A percentile compares a stretch with the other conserved stretches of the same genome.
phyloP scores from a whole-genome alignment of 805 yeast genomes.

The Saccharomycopsis lassenensis region DNA sequence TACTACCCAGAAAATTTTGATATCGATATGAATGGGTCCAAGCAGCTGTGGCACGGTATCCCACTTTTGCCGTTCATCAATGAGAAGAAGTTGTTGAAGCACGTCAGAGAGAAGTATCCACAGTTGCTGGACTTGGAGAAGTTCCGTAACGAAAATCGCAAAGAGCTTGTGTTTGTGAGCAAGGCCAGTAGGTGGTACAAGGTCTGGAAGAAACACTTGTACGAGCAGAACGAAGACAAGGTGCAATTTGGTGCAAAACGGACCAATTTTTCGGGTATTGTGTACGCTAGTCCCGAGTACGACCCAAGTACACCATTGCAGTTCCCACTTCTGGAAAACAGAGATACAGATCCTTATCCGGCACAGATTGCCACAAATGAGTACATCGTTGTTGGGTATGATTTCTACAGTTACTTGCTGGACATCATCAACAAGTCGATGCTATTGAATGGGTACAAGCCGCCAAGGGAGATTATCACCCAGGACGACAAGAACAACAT shows the following conservation, averaged over 20 bases:
- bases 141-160: slow-evolving; percentile 57
- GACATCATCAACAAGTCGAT: slow-evolving; percentile 54
- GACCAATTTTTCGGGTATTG: slow-evolving; percentile 27
- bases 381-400: slow-evolving; percentile 27
- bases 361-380: slow-evolving; percentile 31
- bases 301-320: slow-evolving; percentile 26
- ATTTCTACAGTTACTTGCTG: slow-evolving; percentile 42
- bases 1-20: slow-evolving; percentile 83
- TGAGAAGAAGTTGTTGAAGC: slow-evolving; percentile 56
- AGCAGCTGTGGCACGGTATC: slow-evolving; percentile 92
- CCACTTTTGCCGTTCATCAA: slow-evolving; percentile 87
- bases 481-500: slow-evolving; percentile 60
- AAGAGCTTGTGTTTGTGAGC: slow-evolving; percentile 62
- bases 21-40: slow-evolving; percentile 92
- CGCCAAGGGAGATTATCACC: slow-evolving; percentile 49
- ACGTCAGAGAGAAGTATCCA: slow-evolving; percentile 55
- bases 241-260: slow-evolving; percentile 19
- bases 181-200: slow-evolving; percentile 38
- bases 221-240: slow-evolving; percentile 22
- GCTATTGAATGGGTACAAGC: slow-evolving; percentile 68
- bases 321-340: slow-evolving; percentile 36
- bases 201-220: slow-evolving; percentile 23
- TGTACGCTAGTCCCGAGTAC: slow-evolving; percentile 24
- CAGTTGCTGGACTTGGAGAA: slow-evolving; percentile 56
- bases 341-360: slow-evolving; percentile 27